phyloP scores from a whole-genome alignment of 73 alveolate genomes.

The Uronychia setigera region DNA sequence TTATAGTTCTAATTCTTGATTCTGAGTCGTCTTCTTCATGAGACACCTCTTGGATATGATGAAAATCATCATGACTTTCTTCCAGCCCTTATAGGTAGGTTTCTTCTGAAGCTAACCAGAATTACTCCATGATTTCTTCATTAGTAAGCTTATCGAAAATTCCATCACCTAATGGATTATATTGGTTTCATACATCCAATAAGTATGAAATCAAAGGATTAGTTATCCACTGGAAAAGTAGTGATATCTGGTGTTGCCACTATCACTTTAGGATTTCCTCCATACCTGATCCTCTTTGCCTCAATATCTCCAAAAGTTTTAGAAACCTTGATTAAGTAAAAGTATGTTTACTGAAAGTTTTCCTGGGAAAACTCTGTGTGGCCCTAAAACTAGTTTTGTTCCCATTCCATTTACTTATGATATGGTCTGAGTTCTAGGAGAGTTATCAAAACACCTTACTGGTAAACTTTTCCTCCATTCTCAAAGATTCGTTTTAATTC shows the following conservation, averaged over 20 bases:
- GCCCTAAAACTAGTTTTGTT: slow-evolving; percentile 45
- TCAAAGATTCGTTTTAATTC: slow-evolving; percentile 76
- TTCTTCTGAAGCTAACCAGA: slow-evolving; percentile 25
- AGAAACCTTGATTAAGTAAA: slow-evolving; percentile 62
- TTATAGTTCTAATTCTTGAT: no score
- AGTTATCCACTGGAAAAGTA: slow-evolving; percentile 24
- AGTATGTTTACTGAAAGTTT: slow-evolving; percentile 60
- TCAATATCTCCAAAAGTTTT: slow-evolving; percentile 85
- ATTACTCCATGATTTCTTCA: slow-evolving; percentile 10
- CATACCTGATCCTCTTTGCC: slow-evolving; percentile 75
- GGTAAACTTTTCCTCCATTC: slow-evolving; percentile 76
- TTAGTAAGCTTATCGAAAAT: slow-evolving; percentile 29
- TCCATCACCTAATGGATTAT: slow-evolving; percentile 42
- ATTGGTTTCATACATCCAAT: slow-evolving; percentile 34
- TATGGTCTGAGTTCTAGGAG: background rate
- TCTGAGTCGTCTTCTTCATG: no score
- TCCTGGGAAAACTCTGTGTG: slow-evolving; percentile 88
- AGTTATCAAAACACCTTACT: slow-evolving; percentile 28
- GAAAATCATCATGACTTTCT: slow-evolving; percentile 8
- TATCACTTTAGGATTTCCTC: slow-evolving; percentile 82
- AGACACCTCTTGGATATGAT: no score
- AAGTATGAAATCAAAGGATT: slow-evolving; percentile 28
- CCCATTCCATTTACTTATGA: background rate
- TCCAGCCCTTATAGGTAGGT: no score
- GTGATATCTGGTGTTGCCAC: slow-evolving; percentile 80